These are phyloP conservation scores for Tetrapisispora pingtungensis DNA, from an alignment of 805 yeast species.

Conservation along the genomic window DNA sequence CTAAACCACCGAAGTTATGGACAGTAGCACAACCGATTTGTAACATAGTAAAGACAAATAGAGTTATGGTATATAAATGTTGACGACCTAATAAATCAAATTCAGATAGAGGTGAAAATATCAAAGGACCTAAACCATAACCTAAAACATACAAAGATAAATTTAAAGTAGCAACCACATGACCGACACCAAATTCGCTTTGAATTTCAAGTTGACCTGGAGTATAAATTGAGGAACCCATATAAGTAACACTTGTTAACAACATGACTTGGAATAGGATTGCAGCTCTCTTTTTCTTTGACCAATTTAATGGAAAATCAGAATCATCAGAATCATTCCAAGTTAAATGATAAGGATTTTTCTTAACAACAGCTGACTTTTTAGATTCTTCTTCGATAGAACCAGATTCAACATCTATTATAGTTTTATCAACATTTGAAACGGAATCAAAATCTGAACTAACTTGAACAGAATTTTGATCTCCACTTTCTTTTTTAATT, in stretches of 20 bases:
- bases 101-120: slow-evolving; percentile 51
- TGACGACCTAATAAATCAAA: slow-evolving; percentile 45
- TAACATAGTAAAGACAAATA: slow-evolving; percentile 38
- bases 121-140: slow-evolving; percentile 51
- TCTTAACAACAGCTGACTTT: neutral
- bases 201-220: slow-evolving; percentile 40
- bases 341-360: slow-evolving; percentile 24
- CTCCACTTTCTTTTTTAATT: neutral
- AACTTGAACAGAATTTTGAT: neutral
- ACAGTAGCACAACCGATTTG: slow-evolving; percentile 50
- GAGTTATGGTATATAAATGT: slow-evolving; percentile 37
- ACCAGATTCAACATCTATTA: too few species aligned
- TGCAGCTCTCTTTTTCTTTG: slow-evolving; percentile 31
- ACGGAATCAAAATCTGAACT: neutral
- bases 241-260: slow-evolving; percentile 43
- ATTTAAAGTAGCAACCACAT: slow-evolving; percentile 40
- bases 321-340: slow-evolving; percentile 35
- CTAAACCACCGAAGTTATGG: slow-evolving; percentile 40
- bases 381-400: neutral
- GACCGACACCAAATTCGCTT: slow-evolving; percentile 36
- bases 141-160: slow-evolving; percentile 48
- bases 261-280: slow-evolving; percentile 34
- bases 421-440: neutral
- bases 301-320: slow-evolving; percentile 51
- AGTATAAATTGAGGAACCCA: slow-evolving; percentile 47